Conservation (phyloP, 805 yeast genomes). For the Schwanniomyces occidentalis region DNA sequence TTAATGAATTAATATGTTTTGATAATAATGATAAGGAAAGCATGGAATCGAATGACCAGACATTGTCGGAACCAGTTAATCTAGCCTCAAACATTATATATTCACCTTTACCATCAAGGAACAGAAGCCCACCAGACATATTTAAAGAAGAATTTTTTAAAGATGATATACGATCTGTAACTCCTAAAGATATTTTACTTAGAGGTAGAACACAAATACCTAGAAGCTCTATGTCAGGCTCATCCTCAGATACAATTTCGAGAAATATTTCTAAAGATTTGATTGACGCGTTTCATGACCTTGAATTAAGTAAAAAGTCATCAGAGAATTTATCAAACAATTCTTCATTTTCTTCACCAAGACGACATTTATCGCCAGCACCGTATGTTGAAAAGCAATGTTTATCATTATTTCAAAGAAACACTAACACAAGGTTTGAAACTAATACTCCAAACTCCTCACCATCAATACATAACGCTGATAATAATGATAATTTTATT, state of each 20-base stretch:
- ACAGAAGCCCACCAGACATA: conserved; percentile 25
- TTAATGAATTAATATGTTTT: conserved; percentile 16
- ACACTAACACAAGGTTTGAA: conserved; percentile 25
- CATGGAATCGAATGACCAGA: conserved; percentile 14
- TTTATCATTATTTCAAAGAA: conserved; percentile 62
- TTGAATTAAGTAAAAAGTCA: conserved; percentile 24
- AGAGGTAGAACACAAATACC: conserved; percentile 19
- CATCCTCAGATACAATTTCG: conserved; percentile 7
- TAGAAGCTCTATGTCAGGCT: conserved; percentile 4
- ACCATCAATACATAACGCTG: conserved; percentile 15
- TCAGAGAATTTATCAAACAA: conserved; percentile 19
- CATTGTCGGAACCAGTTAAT: conserved; percentile 6
- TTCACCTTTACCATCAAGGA: conserved; percentile 38
- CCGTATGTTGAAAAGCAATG: conserved; percentile 49
- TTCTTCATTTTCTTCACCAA: conserved; percentile 48
- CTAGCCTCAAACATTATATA: conserved; percentile 13
- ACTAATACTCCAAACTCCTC: conserved; percentile 49
- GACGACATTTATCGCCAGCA: conserved; percentile 58
- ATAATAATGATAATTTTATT: conserved; percentile 4
- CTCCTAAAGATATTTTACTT: conserved; percentile 47
- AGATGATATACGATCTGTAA: conserved; percentile 27
- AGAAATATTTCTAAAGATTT: conserved; percentile 23
- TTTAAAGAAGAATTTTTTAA: conserved; percentile 10
- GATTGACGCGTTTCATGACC: conserved; percentile 25
- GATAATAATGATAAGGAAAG: conserved; percentile 16